These are phyloP conservation scores for Gnomoniopsis sp. DNA, from an alignment of 2,329 filamentous ascomycete genomes.

Conservation along the genomic window DNA sequence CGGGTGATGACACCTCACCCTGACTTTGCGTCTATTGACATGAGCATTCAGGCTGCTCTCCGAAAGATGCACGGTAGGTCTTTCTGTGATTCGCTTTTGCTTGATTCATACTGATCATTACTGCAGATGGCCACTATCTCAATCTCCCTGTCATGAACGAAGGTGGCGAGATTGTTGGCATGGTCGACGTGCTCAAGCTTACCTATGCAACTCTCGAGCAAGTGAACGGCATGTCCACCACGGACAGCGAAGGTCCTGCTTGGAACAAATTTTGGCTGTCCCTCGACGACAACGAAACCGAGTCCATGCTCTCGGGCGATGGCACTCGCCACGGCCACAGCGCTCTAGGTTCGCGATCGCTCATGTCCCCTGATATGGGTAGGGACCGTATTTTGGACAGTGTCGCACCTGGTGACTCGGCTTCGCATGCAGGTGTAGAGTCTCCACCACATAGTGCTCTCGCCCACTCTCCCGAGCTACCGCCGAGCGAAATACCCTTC, in stretches of 20 bases:
- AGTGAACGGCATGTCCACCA: slow-evolving; percentile 89
- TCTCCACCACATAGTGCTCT: slow-evolving; percentile 67
- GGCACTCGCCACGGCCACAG: slow-evolving; percentile 67
- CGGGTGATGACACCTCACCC: slow-evolving; percentile 99
- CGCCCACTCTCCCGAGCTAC: slow-evolving; percentile 49
- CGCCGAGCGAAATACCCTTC: slow-evolving; percentile 73
- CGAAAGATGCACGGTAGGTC: slow-evolving; percentile 96
- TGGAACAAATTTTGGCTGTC: slow-evolving; percentile 99
- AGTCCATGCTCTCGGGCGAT: slow-evolving; percentile 93
- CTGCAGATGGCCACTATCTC: slow-evolving; percentile 89
- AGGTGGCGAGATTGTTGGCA: slow-evolving; percentile 92
- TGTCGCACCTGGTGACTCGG: slow-evolving; percentile 88
- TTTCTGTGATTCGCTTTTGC: background rate
- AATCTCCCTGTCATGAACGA: slow-evolving; percentile 99
- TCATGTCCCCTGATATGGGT: slow-evolving; percentile 75
- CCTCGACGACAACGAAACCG: slow-evolving; percentile 86
- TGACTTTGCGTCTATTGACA: slow-evolving; percentile 97
- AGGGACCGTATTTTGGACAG: slow-evolving; percentile 75
- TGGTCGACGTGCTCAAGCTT: slow-evolving; percentile 98
- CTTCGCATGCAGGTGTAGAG: slow-evolving; percentile 83
- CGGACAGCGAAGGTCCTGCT: slow-evolving; percentile 88
- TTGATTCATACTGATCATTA: slow-evolving; percentile 14
- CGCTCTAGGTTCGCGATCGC: slow-evolving; percentile 66
- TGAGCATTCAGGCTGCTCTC: slow-evolving; percentile 97
- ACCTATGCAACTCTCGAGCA: slow-evolving; percentile 98